Percentiles rank a stretch among this genome's conserved stretches.
These are phyloP conservation scores for Lachnellula subtilissima DNA, from an alignment of 2,329 filamentous ascomycete species.

Conservation along the genomic window DNA sequence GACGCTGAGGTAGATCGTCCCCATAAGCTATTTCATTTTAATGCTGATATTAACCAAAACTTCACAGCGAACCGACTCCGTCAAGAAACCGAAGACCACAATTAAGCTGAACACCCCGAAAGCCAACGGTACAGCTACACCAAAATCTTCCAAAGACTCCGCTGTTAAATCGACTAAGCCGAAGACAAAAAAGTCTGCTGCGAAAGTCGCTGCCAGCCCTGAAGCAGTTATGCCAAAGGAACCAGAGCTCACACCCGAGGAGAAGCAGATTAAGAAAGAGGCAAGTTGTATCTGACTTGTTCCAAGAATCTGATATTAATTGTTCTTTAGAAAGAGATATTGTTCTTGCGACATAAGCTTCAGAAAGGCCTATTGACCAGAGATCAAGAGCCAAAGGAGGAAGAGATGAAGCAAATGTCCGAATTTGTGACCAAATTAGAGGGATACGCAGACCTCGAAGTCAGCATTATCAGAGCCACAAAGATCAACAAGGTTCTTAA, in stretches of 20 bases:
- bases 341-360: conserved; percentile 89
- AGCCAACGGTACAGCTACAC: conserved; percentile 45
- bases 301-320: conserved; percentile 32
- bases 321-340: conserved; percentile 60
- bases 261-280: conserved; percentile 55
- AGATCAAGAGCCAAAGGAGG: conserved; percentile 78
- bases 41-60: conserved; percentile 37
- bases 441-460: conserved; percentile 74
- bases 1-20: conserved; percentile 56
- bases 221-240: conserved; percentile 49
- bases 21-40: not conserved
- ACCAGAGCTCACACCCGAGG: conserved; percentile 52
- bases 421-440: conserved; percentile 79
- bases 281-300: conserved; percentile 34
- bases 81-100: conserved; percentile 66
- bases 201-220: conserved; percentile 50
- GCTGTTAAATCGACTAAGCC: conserved; percentile 37
- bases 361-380: conserved; percentile 89
- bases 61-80: conserved; percentile 55
- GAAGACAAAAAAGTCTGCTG: conserved; percentile 48
- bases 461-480: conserved; percentile 79
- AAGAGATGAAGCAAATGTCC: conserved; percentile 75
- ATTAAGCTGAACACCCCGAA: conserved; percentile 65
- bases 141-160: conserved; percentile 32
- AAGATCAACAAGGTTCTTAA: conserved; percentile 99